phyloP scores from a whole-genome alignment of 148 eudicot species.

The Gaultheria prostrata region DNA sequence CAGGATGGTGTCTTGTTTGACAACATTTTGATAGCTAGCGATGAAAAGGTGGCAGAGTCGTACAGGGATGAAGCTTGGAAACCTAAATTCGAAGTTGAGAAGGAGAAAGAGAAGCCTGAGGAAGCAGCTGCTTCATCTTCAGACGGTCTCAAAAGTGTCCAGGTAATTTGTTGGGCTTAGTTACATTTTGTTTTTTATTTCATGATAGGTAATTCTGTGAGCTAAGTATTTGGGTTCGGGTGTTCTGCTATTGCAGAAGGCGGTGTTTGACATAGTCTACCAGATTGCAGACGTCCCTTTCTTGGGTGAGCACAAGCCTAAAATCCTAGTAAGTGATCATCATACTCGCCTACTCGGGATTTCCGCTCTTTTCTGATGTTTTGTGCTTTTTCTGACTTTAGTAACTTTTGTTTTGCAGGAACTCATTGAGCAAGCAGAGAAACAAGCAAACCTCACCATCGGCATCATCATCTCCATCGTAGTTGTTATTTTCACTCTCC shows the following conservation, averaged over 20 bases:
- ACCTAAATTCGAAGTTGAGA: conserved; percentile 73
- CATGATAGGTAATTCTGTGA: not conserved
- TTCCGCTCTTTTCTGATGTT: not conserved
- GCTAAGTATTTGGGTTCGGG: not conserved
- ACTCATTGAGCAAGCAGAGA: conserved; percentile 83
- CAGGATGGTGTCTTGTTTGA: too few species aligned
- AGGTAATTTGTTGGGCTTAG: conserved; percentile 43
- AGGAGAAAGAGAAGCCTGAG: conserved; percentile 84
- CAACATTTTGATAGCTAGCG: conserved; percentile 6
- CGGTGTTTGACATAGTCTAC: conserved; percentile 76
- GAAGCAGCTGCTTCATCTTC: conserved; percentile 47
- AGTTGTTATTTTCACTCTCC: conserved; percentile 43
- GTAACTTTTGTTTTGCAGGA: conserved; percentile 42
- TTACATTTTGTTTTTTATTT: not conserved
- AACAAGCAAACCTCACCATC: conserved; percentile 66
- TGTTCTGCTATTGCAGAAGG: conserved; percentile 56
- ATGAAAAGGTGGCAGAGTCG: conserved; percentile 76
- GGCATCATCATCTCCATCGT: conserved; percentile 57
- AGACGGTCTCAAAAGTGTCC: conserved; percentile 57
- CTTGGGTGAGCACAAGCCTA: conserved; percentile 63
- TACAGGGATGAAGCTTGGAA: conserved; percentile 68
- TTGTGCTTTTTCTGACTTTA: not conserved
- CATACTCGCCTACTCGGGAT: not conserved
- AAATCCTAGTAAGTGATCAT: conserved; percentile 53
- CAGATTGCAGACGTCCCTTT: conserved; percentile 80